Base-by-base conservation (phyloP, 2,329 filamentous ascomycete genomes). In the Xylariaceae sp. region DNA sequence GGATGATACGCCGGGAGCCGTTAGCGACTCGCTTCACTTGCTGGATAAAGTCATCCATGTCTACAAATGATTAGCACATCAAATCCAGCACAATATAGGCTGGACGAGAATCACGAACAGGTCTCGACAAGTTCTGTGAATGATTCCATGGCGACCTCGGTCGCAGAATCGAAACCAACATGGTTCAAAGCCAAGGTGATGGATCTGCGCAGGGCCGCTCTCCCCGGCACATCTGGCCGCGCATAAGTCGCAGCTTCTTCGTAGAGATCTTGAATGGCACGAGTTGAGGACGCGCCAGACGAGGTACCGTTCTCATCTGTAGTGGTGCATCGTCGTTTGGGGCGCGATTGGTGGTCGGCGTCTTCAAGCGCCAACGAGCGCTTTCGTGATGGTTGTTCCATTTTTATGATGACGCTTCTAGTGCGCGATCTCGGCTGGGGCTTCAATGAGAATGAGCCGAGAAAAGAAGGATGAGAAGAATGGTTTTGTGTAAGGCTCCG, bases 151-250 rank as follows among this genome's bases (percentile, higher is more conserved):
- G 84, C 83, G 56, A 84, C 80, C 6, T 77, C 76, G 0, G 75
- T 79, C 11, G 83, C 79, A 30, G 76, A 74, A 35, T 80, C 75
- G 65, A 87, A 88, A 34, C 85, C 85, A 44, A 86, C 80, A 61
- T 85, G 80, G 48, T 80, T 73, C 34, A 87, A 70, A 2, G 78
- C 78, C 58, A 86, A 69, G 0, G 78, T 80, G 58, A 87, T 81
- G 9, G 82, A 80, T 54, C 83, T 79, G 51, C 79, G 77, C 30
- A 88, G 73, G 1, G 79, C 76, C 47, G 70, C 68, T 55, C 76
- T 72, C n/a, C 74, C 71, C 61, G 73, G 65, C 48, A 71, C 71
- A 17, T 74, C 71, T 6, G 68, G 66, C 34, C 66, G 70, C 30
- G 69, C 70, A 18, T 30, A 42, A 42, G 9, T 42, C 2, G 37